Evolutionary conservation across 305 asterid species (phyloP).

Genomic region (Coffea humblotiana): DNA sequence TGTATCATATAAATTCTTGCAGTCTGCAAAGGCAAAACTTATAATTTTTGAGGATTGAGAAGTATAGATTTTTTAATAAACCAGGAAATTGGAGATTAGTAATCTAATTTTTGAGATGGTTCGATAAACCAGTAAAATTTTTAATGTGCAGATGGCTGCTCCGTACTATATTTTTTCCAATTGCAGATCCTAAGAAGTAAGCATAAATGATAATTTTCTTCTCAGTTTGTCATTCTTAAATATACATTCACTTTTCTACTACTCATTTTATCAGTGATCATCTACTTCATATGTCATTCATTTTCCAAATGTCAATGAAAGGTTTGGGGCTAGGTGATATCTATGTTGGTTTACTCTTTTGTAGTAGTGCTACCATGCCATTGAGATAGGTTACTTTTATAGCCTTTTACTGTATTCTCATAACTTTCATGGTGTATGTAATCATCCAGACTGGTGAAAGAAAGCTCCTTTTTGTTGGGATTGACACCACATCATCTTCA

Average conservation of each 20-base stretch:
- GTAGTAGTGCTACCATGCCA: constrained; percentile 9
- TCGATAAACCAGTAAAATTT: neutral
- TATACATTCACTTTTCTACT: neutral
- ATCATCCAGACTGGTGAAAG: constrained; percentile 66
- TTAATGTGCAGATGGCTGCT: neutral
- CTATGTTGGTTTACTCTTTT: neutral
- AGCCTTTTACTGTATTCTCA: constrained; percentile 15
- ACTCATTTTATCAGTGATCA: neutral
- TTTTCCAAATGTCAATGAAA: neutral
- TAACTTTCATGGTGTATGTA: constrained; percentile 26
- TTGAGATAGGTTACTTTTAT: neutral
- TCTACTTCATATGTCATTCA: neutral
- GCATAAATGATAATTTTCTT: neutral
- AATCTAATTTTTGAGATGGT: neutral
- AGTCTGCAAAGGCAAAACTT: neutral
- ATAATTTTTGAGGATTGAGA: neutral
- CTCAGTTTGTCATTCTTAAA: neutral
- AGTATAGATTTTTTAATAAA: neutral
- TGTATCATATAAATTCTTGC: neutral
- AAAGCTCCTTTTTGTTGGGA: constrained; percentile 76
- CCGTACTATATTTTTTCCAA: neutral
- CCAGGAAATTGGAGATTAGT: neutral
- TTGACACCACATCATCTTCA: constrained; percentile 70
- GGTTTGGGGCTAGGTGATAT: neutral
- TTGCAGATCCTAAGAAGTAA: neutral